Evolutionary conservation across 2,329 filamentous ascomycete genomes (phyloP), one percentile per base, ranked within the genome.

Genomic region (Geosmithia flava): DNA sequence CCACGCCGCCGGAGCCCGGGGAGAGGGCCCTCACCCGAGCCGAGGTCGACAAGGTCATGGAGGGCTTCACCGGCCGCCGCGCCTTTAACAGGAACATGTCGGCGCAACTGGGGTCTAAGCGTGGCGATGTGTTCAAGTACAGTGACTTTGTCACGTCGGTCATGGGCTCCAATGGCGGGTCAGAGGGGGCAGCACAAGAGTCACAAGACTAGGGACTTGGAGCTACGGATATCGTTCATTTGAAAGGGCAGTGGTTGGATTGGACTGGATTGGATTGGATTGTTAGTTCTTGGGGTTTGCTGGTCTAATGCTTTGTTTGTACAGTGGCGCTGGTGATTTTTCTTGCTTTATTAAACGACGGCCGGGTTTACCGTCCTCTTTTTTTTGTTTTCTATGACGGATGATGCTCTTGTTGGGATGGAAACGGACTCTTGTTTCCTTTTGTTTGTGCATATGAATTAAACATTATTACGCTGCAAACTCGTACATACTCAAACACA

Each of bases 101-200:
- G 57, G 61, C 70, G 53, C 66, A 78, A 51, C 53, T 82, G 59
- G 66, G 74, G 49, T 58, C 64, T 10, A 84, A 82, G 59, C 76
- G 85, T 52, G 87, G 87, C 1, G 91, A 97, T 51, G 89, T 97
- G 1, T 97, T 98, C 66, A 80, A 82, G 58, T 98, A 97, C 62
- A 81, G 87, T 52, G 93, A 98, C 50, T 97, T 97, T 67, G 87
- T 97, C 53, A 77, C 74, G 53, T 83, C 77, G 23, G 69, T 86
- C 46, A 72, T 77, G 55, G 81, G 81, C 2, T 71, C 75, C 10
- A 75, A 66, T 47, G 66, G 62, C 27, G 59, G 55, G 16, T 59
- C 64, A 3, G 68, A 68, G 44, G 51, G 51, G n/a, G 52, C 56
- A 20, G 57, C 61, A 20, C 55, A 60, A 19, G 59, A 62, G 29